phyloP scores from a whole-genome alignment of 306 rosid genomes.

The Rubus parviflorus region DNA sequence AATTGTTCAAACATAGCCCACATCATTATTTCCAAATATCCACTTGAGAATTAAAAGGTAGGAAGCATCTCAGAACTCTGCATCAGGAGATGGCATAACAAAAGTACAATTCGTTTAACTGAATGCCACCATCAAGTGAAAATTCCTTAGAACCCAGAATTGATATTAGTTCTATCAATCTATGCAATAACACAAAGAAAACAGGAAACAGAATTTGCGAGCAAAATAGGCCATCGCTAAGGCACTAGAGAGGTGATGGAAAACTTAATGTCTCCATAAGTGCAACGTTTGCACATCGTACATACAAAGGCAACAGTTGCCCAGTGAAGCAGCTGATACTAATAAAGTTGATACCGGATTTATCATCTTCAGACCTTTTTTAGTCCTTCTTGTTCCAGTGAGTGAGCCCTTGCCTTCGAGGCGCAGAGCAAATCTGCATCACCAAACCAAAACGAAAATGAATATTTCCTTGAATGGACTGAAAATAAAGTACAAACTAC shows the following conservation, averaged over 20 bases:
- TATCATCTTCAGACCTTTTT: conserved; percentile 26
- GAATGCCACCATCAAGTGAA: neutral
- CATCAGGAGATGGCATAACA: neutral
- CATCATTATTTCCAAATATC: neutral
- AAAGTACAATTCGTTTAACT: neutral
- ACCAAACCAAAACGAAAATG: conserved; percentile 40
- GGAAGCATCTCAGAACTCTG: neutral
- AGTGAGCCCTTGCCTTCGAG: conserved; percentile 30
- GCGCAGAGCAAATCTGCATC: conserved; percentile 47
- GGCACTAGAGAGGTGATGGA: conserved; percentile 11
- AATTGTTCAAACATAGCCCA: neutral
- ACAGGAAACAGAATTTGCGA: neutral
- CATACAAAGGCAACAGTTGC: conserved; percentile 19
- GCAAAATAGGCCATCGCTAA: conserved; percentile 21
- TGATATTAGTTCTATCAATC: conserved; percentile 14
- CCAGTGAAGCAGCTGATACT: conserved; percentile 19
- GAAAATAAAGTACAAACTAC: conserved; percentile 22
- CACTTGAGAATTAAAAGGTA: neutral
- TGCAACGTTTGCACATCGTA: conserved; percentile 18
- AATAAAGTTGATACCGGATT: conserved; percentile 14
- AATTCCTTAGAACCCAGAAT: conserved; percentile 7
- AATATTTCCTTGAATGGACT: conserved; percentile 28
- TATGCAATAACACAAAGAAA: conserved; percentile 10
- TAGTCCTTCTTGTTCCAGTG: conserved; percentile 19
- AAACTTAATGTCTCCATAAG: conserved; percentile 13